Base-by-base conservation (phyloP, 78 protist species). In the Guillardia theta region DNA sequence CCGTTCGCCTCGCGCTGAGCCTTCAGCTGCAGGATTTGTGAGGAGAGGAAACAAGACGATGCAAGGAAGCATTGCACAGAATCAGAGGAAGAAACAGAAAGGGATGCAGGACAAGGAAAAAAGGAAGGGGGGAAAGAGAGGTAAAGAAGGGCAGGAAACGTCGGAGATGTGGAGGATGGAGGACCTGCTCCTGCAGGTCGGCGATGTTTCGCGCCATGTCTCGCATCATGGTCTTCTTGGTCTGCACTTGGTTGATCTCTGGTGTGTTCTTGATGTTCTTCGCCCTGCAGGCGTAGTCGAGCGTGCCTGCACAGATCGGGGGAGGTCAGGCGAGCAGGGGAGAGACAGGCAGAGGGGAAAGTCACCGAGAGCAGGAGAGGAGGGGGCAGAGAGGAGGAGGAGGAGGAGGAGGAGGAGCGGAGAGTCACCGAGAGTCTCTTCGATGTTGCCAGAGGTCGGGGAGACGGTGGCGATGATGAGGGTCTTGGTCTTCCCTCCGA, bases 401-500 rank as follows among this genome's bases (percentile, higher is more conserved):
- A 21, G 6, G 53, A 22, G 24, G 5, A 4, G 30, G 6, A 88
- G 24, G 9, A 44, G 18, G n/a, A 12, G 15, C 10, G 58, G 58
- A 10, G 58, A 10, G 15, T 50, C 10, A 10, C 41, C 33, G 43
- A 96, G 58, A 9, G 99, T 97, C 78, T 98, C 99, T 4, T 98
- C 98, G 5, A 95, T 0, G 93, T 76, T 83, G 45, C 22, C 0
- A 5, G 53, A 9, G 18, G 95, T 12, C 8, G 99, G 99, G 0
- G 98, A 96, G 27, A 98, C 93, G n/a, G 98, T 98, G 21, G 99
- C 99, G 41, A 98, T 95, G 92, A 98, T 97, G 94, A 94, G 95
- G 70, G 99, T 98, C 96, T 97, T 97, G 0, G 99, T 83, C 48
- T 24, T 46, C 36, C 99, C 99, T 22, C 99, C 99, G 21, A 98